Percentiles rank a stretch among this genome's conserved stretches.
Conservation (phyloP, 176 grass and related monocot species). For the Melocanna baccifera region DNA sequence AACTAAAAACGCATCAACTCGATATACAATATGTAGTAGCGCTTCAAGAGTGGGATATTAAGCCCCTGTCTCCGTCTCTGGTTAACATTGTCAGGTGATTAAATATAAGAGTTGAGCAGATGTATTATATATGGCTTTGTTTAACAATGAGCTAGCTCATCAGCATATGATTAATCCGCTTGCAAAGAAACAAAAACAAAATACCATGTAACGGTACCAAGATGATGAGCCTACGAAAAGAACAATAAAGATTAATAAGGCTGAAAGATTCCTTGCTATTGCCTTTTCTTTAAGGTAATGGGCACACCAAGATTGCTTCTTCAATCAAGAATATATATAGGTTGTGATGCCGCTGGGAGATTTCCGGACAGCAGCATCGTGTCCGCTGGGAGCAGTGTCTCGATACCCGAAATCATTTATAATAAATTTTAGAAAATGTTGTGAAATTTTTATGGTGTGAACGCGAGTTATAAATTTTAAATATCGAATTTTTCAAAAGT, state of each 20-base stretch:
- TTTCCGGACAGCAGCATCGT: too few relatives aligned
- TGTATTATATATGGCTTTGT: not conserved
- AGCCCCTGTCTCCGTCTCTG: not conserved
- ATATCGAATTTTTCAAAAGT: too few relatives aligned
- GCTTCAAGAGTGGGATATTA: not conserved
- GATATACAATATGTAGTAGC: not conserved
- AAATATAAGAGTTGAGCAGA: too few relatives aligned
- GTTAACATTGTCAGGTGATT: not conserved
- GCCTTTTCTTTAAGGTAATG: slow-evolving; percentile 10
- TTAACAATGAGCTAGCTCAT: not conserved
- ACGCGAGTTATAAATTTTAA: too few relatives aligned
- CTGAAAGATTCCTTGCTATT: slow-evolving; percentile 15
- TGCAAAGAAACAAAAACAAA: not conserved
- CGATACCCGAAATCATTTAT: too few relatives aligned
- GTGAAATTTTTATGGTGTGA: too few relatives aligned
- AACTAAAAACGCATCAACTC: not conserved
- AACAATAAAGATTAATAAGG: not conserved
- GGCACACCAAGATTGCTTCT: slow-evolving; percentile 29
- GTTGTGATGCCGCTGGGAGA: too few relatives aligned
- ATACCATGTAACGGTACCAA: not conserved
- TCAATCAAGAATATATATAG: slow-evolving; percentile 25
- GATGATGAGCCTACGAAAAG: slow-evolving; percentile 14
- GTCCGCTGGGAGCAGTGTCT: too few relatives aligned
- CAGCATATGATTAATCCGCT: slow-evolving; percentile 8
- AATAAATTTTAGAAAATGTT: too few relatives aligned